Evolutionary conservation across 1,139 yeast genomes (phyloP).

Genomic region (Blastobotrys proliferans): DNA sequence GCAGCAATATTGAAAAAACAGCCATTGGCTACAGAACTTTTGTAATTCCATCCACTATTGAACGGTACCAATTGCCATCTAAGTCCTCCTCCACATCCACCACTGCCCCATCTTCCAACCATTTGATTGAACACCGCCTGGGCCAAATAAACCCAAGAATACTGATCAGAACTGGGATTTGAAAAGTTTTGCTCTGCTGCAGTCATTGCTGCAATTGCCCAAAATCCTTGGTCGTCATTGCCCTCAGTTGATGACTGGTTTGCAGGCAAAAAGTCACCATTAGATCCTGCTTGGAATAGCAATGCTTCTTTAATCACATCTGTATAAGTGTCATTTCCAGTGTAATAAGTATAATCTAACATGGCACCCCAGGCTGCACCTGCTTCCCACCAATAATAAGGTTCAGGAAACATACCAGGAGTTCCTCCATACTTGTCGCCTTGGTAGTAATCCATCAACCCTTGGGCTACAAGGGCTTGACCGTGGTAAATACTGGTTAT

Average conservation of each 20-base stretch:
- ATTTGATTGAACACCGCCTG: slow-evolving; percentile 86
- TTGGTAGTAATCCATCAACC: slow-evolving; percentile 80
- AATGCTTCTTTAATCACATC: slow-evolving; percentile 58
- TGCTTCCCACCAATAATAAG: slow-evolving; percentile 99
- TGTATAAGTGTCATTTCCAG: slow-evolving; percentile 67
- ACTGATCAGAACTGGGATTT: slow-evolving; percentile 55
- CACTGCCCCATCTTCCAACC: slow-evolving; percentile 80
- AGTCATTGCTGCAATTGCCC: slow-evolving; percentile 93
- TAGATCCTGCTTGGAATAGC: slow-evolving; percentile 71
- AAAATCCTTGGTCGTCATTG: slow-evolving; percentile 95
- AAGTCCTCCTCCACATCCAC: slow-evolving; percentile 75
- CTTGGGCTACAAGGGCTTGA: slow-evolving; percentile 62
- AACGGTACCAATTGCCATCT: slow-evolving; percentile 94
- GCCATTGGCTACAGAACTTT: slow-evolving; percentile 83
- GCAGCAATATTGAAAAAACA: slow-evolving; percentile 84
- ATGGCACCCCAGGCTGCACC: slow-evolving; percentile 94
- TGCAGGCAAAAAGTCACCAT: slow-evolving; percentile 74
- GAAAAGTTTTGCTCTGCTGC: slow-evolving; percentile 88
- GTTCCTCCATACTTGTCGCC: slow-evolving; percentile 68
- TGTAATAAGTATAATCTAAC: slow-evolving; percentile 69
- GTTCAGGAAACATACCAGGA: slow-evolving; percentile 82
- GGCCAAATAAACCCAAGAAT: slow-evolving; percentile 67
- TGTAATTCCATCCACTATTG: slow-evolving; percentile 88
- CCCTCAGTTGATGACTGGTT: slow-evolving; percentile 94
- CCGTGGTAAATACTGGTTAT: too few species aligned